Percentiles rank a stretch among this genome's conserved stretches.
These are phyloP conservation scores for Soucietia sequanensis DNA, from an alignment of 805 yeast species.

Conservation along the genomic window DNA sequence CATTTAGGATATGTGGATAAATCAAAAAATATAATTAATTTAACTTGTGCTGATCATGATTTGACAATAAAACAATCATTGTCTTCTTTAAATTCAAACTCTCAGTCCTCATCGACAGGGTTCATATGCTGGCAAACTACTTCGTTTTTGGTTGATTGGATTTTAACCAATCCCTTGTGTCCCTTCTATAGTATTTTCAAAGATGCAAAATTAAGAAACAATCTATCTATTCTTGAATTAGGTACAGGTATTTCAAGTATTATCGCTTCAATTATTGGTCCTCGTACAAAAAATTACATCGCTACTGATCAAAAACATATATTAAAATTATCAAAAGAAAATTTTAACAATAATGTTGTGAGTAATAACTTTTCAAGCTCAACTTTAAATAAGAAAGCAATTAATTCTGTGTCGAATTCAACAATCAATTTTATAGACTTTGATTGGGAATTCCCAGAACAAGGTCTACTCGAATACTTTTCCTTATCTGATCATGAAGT, in stretches of 20 bases:
- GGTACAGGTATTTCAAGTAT: slow-evolving; percentile 65
- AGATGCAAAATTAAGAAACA: not conserved
- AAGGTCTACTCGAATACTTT: slow-evolving; percentile 26
- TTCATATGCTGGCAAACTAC: slow-evolving; percentile 61
- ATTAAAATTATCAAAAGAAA: slow-evolving; percentile 47
- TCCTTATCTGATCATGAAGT: not conserved
- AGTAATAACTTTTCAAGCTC: not conserved
- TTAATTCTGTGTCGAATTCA: slow-evolving; percentile 4
- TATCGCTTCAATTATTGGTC: slow-evolving; percentile 40
- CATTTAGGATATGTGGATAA: slow-evolving; percentile 39
- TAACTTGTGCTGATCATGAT: slow-evolving; percentile 24
- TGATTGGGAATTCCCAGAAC: slow-evolving; percentile 59
- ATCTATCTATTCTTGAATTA: slow-evolving; percentile 45
- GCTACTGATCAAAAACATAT: slow-evolving; percentile 61
- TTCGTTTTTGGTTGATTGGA: slow-evolving; percentile 52
- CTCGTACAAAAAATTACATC: slow-evolving; percentile 33
- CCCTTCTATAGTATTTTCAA: slow-evolving; percentile 21
- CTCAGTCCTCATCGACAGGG: slow-evolving; percentile 50
- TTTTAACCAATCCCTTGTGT: slow-evolving; percentile 23
- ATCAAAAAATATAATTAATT: slow-evolving; percentile 16
- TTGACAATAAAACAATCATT: slow-evolving; percentile 33
- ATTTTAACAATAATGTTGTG: slow-evolving; percentile 41
- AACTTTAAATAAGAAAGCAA: slow-evolving; percentile 3
- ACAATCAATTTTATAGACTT: slow-evolving; percentile 47
- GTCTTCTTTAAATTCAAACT: slow-evolving; percentile 29